A percentile compares a stretch with the other conserved stretches of the same genome.
phyloP scores from a whole-genome alignment of 1,284 basidiomycete species.

The Rhodotorula sp. region DNA sequence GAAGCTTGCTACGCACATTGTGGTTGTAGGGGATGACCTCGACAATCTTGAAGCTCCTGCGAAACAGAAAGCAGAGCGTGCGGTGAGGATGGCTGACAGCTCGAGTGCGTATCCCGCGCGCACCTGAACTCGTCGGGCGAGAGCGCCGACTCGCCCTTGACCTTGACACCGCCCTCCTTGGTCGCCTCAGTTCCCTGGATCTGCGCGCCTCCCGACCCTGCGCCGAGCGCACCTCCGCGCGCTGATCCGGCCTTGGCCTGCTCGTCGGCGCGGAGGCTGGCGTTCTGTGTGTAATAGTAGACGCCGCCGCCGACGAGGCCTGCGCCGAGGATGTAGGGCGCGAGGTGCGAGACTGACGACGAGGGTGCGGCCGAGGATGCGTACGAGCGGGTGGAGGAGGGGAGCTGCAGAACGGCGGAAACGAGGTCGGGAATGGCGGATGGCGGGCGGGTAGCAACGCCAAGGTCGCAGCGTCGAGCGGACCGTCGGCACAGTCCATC shows the following conservation, averaged over 20 bases:
- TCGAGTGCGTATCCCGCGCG: too few relatives aligned
- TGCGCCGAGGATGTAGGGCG: conserved; percentile 34
- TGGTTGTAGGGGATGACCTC: conserved; percentile 80
- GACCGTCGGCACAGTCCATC: too few relatives aligned
- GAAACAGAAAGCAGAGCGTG: not conserved
- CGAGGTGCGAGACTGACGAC: conserved; percentile 7
- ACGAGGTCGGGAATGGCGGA: not conserved
- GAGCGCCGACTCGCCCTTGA: conserved; percentile 17
- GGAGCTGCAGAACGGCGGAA: not conserved
- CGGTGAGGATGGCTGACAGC: too few relatives aligned
- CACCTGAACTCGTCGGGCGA: conserved; percentile 30
- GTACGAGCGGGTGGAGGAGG: not conserved
- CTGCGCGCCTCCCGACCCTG: not conserved
- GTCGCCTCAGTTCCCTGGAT: conserved; percentile 3
- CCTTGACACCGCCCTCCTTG: conserved; percentile 3
- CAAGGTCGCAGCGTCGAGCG: too few relatives aligned
- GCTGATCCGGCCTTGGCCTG: conserved; percentile 8
- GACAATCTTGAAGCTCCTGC: conserved; percentile 73
- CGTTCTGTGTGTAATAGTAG: conserved; percentile 33
- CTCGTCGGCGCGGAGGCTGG: conserved; percentile 5
- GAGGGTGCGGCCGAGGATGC: not conserved
- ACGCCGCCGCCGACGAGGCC: conserved; percentile 34
- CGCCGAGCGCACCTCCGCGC: not conserved
- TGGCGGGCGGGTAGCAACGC: too few relatives aligned
- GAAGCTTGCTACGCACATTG: conserved; percentile 72